A percentile compares a stretch with the other conserved stretches of the same genome.
phyloP scores from a whole-genome alignment of 768 basidiomycete species.

The Mycena latifolia region DNA sequence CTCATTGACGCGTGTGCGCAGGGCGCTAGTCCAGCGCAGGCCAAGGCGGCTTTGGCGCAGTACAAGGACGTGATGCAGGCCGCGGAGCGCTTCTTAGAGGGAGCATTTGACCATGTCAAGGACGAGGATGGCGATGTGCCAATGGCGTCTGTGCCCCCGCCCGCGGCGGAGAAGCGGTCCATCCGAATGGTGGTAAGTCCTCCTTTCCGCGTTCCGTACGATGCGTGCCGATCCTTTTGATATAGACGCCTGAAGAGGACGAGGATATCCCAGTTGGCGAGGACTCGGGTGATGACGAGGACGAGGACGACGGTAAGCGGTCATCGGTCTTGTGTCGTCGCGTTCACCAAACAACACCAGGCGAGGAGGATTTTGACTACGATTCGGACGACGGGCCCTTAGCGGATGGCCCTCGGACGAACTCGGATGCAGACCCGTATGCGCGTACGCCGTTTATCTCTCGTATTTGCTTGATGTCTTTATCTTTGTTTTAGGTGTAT shows the following conservation, averaged over 20 bases:
- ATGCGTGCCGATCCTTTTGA: conserved; percentile 22
- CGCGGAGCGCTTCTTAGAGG: conserved; percentile 87
- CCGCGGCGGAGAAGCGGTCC: conserved; percentile 28
- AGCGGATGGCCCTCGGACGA: conserved; percentile 52
- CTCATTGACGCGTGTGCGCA: conserved; percentile 45
- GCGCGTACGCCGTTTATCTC: conserved; percentile 63
- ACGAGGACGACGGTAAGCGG: conserved; percentile 66
- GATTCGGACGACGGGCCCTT: conserved; percentile 81
- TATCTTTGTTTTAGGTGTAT: conserved; percentile 70
- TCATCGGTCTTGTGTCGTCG: conserved; percentile 42
- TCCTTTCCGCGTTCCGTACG: not conserved
- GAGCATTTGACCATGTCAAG: conserved; percentile 83
- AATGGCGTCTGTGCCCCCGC: conserved; percentile 48
- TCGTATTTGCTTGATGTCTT: conserved; percentile 12
- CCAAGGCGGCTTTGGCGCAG: conserved; percentile 83
- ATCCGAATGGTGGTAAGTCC: conserved; percentile 30
- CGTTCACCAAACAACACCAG: conserved; percentile 22
- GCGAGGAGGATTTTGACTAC: conserved; percentile 78
- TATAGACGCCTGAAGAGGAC: conserved; percentile 73
- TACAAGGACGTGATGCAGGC: conserved; percentile 94
- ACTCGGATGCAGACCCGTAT: conserved; percentile 86
- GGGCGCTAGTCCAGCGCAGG: conserved; percentile 89
- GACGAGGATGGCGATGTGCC: conserved; percentile 68
- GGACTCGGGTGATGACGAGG: conserved; percentile 59
- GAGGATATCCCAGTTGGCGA: conserved; percentile 66